Evolutionary conservation across 2,329 filamentous ascomycete genomes (phyloP).

Genomic region (Teratosphaeria viscida): DNA sequence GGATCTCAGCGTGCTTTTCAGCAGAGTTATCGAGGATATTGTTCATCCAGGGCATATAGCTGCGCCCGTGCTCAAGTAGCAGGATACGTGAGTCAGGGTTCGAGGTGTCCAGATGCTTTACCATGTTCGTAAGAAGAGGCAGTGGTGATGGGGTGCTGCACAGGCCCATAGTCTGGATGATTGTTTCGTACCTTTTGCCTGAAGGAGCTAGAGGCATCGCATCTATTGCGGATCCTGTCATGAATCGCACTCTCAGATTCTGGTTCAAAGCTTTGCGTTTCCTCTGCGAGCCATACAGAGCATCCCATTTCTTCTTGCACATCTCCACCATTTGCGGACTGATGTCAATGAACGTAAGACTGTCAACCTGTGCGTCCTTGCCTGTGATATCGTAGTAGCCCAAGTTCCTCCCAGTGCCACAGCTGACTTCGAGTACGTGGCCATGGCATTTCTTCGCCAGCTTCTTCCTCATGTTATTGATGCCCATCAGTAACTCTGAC

Average conservation of each 20-base stretch:
- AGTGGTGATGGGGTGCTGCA: constrained; percentile 39
- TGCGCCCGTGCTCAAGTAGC: constrained; percentile 41
- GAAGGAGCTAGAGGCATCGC: constrained; percentile 32
- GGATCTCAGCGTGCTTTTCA: constrained; percentile 36
- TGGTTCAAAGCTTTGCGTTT: constrained; percentile 10
- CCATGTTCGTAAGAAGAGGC: constrained; percentile 35
- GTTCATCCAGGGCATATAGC: constrained; percentile 39
- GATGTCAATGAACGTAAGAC: constrained; percentile 38
- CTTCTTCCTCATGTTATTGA: constrained; percentile 30
- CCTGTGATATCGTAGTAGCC: constrained; percentile 31
- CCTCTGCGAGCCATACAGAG: constrained; percentile 23
- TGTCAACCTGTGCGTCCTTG: constrained; percentile 22
- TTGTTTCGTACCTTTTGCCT: constrained; percentile 35
- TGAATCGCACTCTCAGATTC: constrained; percentile 24
- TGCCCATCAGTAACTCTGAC: constrained; percentile 33
- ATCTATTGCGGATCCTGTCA: constrained; percentile 34
- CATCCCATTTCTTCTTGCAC: constrained; percentile 39
- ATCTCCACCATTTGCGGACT: constrained; percentile 39
- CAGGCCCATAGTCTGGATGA: constrained; percentile 43
- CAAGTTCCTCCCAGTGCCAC: constrained; percentile 40
- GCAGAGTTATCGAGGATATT: constrained; percentile 35
- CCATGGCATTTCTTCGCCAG: constrained; percentile 32
- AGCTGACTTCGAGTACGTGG: constrained; percentile 40
- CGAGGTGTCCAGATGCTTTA: constrained; percentile 25
- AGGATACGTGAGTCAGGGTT: constrained; percentile 37